phyloP scores from a whole-genome alignment of 257 asterid genomes.

The Dorcoceras hygrometricum region DNA sequence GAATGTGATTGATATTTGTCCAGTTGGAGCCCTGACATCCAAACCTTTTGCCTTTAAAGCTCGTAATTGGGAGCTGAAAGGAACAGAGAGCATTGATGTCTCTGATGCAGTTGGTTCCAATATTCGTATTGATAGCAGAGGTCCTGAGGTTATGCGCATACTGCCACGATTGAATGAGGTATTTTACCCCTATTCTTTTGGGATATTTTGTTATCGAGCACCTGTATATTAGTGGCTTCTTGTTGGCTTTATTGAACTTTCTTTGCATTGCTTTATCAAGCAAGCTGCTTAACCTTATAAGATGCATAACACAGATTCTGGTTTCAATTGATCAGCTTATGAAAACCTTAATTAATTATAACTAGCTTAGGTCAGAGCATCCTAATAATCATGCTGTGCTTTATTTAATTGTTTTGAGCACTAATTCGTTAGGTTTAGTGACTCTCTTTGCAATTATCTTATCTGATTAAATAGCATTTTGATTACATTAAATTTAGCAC shows the following conservation, averaged over 20 bases:
- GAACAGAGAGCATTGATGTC: slow-evolving; percentile 96
- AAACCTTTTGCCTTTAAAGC: slow-evolving; percentile 99
- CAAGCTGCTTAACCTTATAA: not conserved
- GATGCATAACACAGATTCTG: not conserved
- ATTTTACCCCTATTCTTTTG: not conserved
- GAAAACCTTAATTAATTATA: not conserved
- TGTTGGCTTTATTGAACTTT: not conserved
- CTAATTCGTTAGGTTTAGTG: not conserved
- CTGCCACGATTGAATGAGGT: slow-evolving; percentile 98
- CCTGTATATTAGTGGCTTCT: not conserved
- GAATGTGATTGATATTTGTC: slow-evolving; percentile 96
- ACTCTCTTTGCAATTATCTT: not conserved
- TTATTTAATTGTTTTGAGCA: not conserved
- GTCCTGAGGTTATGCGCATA: slow-evolving; percentile 97
- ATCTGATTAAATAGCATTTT: not conserved
- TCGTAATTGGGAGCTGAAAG: slow-evolving; percentile 97
- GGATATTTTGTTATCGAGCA: not conserved
- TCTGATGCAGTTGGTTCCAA: slow-evolving; percentile 99
- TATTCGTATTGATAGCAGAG: slow-evolving; percentile 96
- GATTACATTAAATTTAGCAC: not conserved
- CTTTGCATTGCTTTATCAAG: too few relatives aligned
- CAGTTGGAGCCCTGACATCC: slow-evolving; percentile 98
- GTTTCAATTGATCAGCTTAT: not conserved
- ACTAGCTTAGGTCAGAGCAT: not conserved
- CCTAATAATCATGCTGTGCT: not conserved